Percentiles rank a stretch among this genome's conserved stretches.
phyloP scores from a whole-genome alignment of 352 stramenopile genomes.

The Phytophthora hybrid region DNA sequence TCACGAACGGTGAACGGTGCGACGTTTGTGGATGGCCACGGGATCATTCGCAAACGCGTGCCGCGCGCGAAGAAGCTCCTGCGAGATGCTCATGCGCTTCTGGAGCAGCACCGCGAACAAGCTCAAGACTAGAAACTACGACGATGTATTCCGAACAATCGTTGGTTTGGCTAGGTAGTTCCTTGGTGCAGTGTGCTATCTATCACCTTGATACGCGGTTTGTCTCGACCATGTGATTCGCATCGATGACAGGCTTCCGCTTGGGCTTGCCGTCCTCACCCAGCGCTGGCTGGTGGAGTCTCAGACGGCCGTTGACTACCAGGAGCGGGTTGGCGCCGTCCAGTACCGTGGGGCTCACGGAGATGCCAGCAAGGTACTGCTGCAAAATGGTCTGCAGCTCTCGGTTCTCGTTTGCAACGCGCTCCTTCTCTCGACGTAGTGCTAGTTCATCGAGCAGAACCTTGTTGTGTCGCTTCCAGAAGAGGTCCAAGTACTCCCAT shows the following conservation, averaged over 20 bases:
- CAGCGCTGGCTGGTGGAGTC: slow-evolving; percentile 54
- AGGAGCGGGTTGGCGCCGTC: slow-evolving; percentile 92
- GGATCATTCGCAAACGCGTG: slow-evolving; percentile 68
- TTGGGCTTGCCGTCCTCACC: slow-evolving; percentile 42
- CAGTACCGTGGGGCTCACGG: slow-evolving; percentile 93
- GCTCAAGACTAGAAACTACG: slow-evolving; percentile 12
- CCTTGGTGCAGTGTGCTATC: background rate
- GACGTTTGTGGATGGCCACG: slow-evolving; percentile 69
- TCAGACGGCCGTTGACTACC: slow-evolving; percentile 92
- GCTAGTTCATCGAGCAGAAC: slow-evolving; percentile 93
- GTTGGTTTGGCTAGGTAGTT: background rate
- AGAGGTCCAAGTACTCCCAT: slow-evolving; percentile 90
- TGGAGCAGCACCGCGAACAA: slow-evolving; percentile 37
- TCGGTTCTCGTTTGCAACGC: slow-evolving; percentile 89
- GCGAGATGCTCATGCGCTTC: slow-evolving; percentile 52
- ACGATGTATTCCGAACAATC: background rate
- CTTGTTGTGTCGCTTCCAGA: slow-evolving; percentile 97
- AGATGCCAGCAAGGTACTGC: slow-evolving; percentile 95
- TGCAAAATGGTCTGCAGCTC: slow-evolving; percentile 92
- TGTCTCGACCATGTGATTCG: slow-evolving; percentile 85
- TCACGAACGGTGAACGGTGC: slow-evolving; percentile 52
- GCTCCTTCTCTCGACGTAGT: slow-evolving; percentile 88
- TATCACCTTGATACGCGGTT: slow-evolving; percentile 62
- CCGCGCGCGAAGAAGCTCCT: slow-evolving; percentile 74
- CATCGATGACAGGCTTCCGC: slow-evolving; percentile 72